phyloP scores from a whole-genome alignment of 768 basidiomycete species.

The Pleurotus eryngii region DNA sequence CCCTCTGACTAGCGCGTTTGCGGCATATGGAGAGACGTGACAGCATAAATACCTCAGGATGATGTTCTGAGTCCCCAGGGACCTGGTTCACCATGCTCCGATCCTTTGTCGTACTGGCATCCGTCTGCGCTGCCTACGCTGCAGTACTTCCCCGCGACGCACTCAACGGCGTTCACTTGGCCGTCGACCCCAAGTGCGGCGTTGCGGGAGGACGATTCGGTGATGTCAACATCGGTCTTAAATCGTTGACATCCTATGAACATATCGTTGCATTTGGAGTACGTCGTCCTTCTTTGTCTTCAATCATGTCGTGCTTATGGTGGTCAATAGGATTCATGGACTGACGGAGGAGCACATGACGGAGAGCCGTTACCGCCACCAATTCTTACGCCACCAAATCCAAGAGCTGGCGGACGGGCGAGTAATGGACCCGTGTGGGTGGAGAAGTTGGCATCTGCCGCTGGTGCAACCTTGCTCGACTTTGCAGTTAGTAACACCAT shows the following conservation, averaged over 20 bases:
- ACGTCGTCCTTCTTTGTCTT: constrained; percentile 9
- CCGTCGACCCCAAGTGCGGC: constrained; percentile 45
- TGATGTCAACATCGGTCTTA: constrained; percentile 45
- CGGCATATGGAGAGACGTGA: background rate
- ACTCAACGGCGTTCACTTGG: constrained; percentile 27
- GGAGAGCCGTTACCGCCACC: constrained; percentile 40
- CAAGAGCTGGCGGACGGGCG: constrained; percentile 46
- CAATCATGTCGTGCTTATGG: constrained; percentile 20
- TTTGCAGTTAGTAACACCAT: constrained; percentile 39
- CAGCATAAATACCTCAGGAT: constrained; percentile 7
- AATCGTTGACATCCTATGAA: constrained; percentile 29
- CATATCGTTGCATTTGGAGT: constrained; percentile 55
- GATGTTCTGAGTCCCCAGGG: background rate
- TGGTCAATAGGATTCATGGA: constrained; percentile 30
- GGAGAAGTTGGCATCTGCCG: constrained; percentile 38
- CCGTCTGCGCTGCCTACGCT: constrained; percentile 18
- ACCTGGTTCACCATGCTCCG: constrained; percentile 13
- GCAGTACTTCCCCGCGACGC: constrained; percentile 15
- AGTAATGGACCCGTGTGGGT: constrained; percentile 52
- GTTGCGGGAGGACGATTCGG: constrained; percentile 30
- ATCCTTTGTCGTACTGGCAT: constrained; percentile 15
- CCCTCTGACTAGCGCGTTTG: constrained; percentile 2
- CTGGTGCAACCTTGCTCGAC: constrained; percentile 41
- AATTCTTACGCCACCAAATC: constrained; percentile 37
- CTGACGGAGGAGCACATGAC: constrained; percentile 36